Evolutionary conservation across 805 yeast genomes (phyloP).

Genomic region (Candida khao-thaluensis): DNA sequence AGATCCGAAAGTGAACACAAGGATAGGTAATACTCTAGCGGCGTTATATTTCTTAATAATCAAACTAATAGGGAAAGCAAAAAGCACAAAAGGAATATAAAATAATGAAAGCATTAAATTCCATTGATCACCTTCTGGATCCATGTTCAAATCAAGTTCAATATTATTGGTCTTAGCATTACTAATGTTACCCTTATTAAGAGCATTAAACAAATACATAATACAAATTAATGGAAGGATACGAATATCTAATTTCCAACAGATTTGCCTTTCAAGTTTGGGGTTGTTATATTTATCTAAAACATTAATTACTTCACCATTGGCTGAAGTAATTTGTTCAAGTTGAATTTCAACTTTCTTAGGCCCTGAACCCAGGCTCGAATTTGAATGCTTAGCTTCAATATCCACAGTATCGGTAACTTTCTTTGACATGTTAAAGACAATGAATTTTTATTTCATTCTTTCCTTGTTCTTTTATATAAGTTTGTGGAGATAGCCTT

Average conservation of each 20-base stretch:
- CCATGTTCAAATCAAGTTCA: conserved; percentile 39
- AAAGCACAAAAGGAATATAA: conserved; percentile 45
- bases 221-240: conserved; percentile 46
- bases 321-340: conserved; percentile 17
- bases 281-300: conserved; percentile 16
- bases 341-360: conserved; percentile 10
- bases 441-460: neutral
- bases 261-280: conserved; percentile 27
- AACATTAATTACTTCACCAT: conserved; percentile 18
- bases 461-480: neutral
- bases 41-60: conserved; percentile 43
- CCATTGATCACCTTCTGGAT: conserved; percentile 38
- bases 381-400: conserved; percentile 8
- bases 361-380: neutral
- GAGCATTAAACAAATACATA: conserved; percentile 48
- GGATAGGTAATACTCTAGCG: conserved; percentile 42
- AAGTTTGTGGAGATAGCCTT: neutral
- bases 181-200: conserved; percentile 50
- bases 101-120: conserved; percentile 46
- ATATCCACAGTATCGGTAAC: conserved; percentile 1
- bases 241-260: conserved; percentile 41
- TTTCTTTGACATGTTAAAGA: conserved; percentile 1
- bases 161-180: conserved; percentile 51
- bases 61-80: conserved; percentile 43
- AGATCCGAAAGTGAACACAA: conserved; percentile 47